phyloP scores from a whole-genome alignment of 192 early-diverging fungal genomes.

The Pilaira anomala region DNA sequence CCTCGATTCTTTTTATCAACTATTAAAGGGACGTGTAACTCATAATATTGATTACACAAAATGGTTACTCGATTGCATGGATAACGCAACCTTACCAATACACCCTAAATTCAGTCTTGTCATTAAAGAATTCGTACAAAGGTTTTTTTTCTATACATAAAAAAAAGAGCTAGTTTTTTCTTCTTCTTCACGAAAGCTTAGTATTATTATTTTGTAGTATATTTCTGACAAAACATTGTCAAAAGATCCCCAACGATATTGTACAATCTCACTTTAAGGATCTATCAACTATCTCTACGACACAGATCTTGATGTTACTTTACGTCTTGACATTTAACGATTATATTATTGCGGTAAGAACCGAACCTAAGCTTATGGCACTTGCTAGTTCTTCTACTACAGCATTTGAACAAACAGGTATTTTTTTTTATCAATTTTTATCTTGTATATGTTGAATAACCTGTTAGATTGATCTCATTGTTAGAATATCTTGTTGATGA shows the following conservation, averaged over 20 bases:
- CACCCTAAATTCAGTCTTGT: constrained; percentile 28
- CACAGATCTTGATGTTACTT: constrained; percentile 30
- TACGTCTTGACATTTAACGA: constrained; percentile 38
- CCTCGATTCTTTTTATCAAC: constrained; percentile 29
- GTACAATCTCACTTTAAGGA: background rate
- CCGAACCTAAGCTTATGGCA: constrained; percentile 18
- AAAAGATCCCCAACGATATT: constrained; percentile 29
- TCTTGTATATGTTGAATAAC: no score
- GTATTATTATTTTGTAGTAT: constrained; percentile 2
- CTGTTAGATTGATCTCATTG: background rate
- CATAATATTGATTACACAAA: constrained; percentile 23
- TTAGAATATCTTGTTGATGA: constrained; percentile 2
- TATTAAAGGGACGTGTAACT: constrained; percentile 34
- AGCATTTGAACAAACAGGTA: no score
- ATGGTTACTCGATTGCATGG: constrained; percentile 31
- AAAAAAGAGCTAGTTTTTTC: no score
- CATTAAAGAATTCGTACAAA: constrained; percentile 33
- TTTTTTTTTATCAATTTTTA: no score
- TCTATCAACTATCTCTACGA: constrained; percentile 19
- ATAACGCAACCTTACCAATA: constrained; percentile 29
- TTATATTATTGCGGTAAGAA: constrained; percentile 16
- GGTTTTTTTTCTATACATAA: constrained; percentile 26
- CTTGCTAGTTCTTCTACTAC: background rate
- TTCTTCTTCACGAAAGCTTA: background rate
- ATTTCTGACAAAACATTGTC: constrained; percentile 14